Evolutionary conservation across 768 basidiomycete species (phyloP).

Genomic region (Tricholoma sp.): DNA sequence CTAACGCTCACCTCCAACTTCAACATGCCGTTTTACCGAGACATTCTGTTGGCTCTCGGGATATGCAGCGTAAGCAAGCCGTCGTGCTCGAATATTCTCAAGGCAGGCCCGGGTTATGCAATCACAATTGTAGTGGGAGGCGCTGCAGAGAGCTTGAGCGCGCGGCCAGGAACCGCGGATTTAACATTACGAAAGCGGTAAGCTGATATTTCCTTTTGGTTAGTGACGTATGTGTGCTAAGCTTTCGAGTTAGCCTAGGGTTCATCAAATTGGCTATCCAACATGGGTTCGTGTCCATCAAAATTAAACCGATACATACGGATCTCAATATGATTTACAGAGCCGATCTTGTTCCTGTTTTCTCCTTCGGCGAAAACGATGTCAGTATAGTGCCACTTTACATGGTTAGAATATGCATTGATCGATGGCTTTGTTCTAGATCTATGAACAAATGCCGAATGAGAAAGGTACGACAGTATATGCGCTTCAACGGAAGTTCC

Average conservation of each 20-base stretch:
- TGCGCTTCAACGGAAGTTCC: conserved; percentile 85
- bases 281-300: conserved; percentile 54
- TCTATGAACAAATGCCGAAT: conserved; percentile 96
- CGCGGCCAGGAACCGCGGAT: conserved; percentile 96
- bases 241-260: conserved; percentile 53
- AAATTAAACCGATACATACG: background rate
- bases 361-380: conserved; percentile 98
- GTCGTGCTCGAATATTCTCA: conserved; percentile 87
- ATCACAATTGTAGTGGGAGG: conserved; percentile 97
- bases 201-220: conserved; percentile 10
- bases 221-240: background rate
- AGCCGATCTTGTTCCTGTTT: conserved; percentile 94
- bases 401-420: background rate
- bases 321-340: conserved; percentile 29
- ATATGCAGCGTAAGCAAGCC: conserved; percentile 89
- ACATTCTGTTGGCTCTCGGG: conserved; percentile 81
- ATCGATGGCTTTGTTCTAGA: conserved; percentile 40
- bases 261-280: conserved; percentile 95
- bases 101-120: conserved; percentile 53
- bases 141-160: conserved; percentile 90
- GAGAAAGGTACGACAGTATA: conserved; percentile 88
- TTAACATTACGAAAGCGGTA: conserved; percentile 72
- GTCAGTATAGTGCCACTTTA: conserved; percentile 38
- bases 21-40: conserved; percentile 88
- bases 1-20: conserved; percentile 92